These are phyloP conservation scores for Beauveria scarabaeidicola DNA, from an alignment of 2,329 filamentous ascomycete species.

Conservation along the genomic window DNA sequence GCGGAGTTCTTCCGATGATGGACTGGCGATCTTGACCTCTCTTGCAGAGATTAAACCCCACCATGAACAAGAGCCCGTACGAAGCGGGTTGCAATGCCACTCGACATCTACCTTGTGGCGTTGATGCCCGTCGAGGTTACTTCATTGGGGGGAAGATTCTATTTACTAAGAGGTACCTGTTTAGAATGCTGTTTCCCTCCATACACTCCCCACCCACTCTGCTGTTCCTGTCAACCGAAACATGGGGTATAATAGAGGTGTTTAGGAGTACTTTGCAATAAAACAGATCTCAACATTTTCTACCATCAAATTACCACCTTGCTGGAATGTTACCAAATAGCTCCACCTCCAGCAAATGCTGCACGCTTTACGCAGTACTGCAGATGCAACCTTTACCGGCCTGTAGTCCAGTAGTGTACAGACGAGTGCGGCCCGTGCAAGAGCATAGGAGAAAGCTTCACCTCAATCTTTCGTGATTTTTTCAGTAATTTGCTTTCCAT, in stretches of 20 bases:
- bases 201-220: not conserved
- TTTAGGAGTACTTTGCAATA: too few species aligned
- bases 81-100: not conserved
- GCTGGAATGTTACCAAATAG: too few species aligned
- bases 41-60: too few species aligned
- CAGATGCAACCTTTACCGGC: not conserved
- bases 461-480: not conserved
- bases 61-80: too few species aligned
- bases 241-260: too few species aligned
- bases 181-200: not conserved
- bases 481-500: not conserved
- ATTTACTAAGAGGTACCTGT: not conserved
- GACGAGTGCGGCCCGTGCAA: not conserved
- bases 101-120: not conserved
- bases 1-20: not conserved
- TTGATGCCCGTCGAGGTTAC: not conserved
- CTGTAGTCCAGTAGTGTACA: not conserved
- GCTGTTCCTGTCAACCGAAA: not conserved
- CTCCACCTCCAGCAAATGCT: not conserved
- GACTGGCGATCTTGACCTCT: not conserved
- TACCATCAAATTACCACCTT: too few species aligned
- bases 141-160: not conserved
- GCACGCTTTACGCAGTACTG: not conserved
- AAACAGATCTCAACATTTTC: too few species aligned
- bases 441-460: not conserved